Conservation (phyloP, 129 eudicot species). For the Heracleum sosnowskyi region DNA sequence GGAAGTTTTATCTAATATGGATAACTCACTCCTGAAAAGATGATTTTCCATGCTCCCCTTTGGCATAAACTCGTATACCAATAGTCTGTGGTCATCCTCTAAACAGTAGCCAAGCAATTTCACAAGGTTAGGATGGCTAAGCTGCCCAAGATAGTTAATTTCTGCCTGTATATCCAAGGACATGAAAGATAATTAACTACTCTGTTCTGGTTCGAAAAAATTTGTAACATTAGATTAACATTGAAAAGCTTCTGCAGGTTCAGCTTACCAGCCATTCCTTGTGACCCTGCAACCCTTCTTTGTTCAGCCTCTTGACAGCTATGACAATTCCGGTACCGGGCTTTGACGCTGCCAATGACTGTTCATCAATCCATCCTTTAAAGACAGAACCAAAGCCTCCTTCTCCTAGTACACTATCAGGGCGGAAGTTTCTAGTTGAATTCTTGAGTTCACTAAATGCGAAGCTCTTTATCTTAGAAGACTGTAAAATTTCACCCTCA, state of each 20-base stretch:
- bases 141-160: constrained; percentile 76
- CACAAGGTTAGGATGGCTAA: constrained; percentile 86
- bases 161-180: constrained; percentile 57
- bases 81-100: constrained; percentile 86
- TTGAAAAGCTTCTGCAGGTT: neutral
- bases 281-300: constrained; percentile 88
- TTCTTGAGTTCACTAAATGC: constrained; percentile 50
- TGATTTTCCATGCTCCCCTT: constrained; percentile 96
- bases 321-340: constrained; percentile 61
- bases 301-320: constrained; percentile 75
- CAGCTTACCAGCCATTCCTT: constrained; percentile 78
- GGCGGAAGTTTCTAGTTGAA: constrained; percentile 70
- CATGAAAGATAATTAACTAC: constrained; percentile 16
- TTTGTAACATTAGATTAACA: constrained; percentile 2
- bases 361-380: constrained; percentile 87
- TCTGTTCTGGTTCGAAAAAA: neutral
- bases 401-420: constrained; percentile 73
- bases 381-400: constrained; percentile 89
- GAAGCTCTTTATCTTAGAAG: constrained; percentile 63
- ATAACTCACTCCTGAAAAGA: constrained; percentile 70
- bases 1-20: neutral
- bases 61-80: constrained; percentile 92
- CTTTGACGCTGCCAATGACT: constrained; percentile 54
- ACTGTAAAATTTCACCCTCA: constrained; percentile 73
- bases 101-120: constrained; percentile 73